Conservation (phyloP, 1,284 basidiomycete genomes). For the Exobasidium rhododendri region DNA sequence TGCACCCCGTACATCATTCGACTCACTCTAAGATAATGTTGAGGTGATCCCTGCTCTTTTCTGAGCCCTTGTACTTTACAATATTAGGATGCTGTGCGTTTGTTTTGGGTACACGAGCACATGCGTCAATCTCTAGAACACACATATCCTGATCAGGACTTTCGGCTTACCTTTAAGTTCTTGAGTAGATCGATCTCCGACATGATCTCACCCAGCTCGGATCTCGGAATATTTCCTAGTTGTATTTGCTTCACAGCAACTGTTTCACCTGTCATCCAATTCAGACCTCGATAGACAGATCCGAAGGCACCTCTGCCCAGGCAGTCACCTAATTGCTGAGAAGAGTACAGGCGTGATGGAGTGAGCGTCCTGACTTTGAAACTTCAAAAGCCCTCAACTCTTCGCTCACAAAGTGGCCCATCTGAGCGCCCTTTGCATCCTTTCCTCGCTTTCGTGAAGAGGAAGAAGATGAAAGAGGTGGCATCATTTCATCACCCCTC, state of each 20-base stretch:
- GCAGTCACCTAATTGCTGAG: slow-evolving; percentile 69
- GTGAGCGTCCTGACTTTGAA: not conserved
- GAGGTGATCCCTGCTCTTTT: slow-evolving; percentile 86
- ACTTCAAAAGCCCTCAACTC: not conserved
- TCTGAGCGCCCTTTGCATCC: not conserved
- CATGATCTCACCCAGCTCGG: slow-evolving; percentile 94
- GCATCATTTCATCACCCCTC: too few relatives aligned
- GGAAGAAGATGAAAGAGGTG: too few relatives aligned
- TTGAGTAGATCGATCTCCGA: slow-evolving; percentile 96
- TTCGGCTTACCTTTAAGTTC: slow-evolving; percentile 71
- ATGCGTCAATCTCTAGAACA: not conserved
- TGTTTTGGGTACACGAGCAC: not conserved
- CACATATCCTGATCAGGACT: not conserved
- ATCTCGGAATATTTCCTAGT: slow-evolving; percentile 84
- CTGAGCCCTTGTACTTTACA: slow-evolving; percentile 97
- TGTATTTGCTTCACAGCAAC: slow-evolving; percentile 58
- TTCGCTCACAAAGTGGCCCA: not conserved
- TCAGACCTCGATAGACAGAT: slow-evolving; percentile 87
- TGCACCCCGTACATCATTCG: slow-evolving; percentile 9
- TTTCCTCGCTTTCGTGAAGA: not conserved
- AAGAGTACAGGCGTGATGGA: not conserved
- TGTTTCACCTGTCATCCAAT: slow-evolving; percentile 78
- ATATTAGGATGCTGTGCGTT: slow-evolving; percentile 69
- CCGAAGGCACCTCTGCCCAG: slow-evolving; percentile 92
- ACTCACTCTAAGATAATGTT: slow-evolving; percentile 90